phyloP scores from a whole-genome alignment of 441 rosid genomes.

The Gossypium lobatum region DNA sequence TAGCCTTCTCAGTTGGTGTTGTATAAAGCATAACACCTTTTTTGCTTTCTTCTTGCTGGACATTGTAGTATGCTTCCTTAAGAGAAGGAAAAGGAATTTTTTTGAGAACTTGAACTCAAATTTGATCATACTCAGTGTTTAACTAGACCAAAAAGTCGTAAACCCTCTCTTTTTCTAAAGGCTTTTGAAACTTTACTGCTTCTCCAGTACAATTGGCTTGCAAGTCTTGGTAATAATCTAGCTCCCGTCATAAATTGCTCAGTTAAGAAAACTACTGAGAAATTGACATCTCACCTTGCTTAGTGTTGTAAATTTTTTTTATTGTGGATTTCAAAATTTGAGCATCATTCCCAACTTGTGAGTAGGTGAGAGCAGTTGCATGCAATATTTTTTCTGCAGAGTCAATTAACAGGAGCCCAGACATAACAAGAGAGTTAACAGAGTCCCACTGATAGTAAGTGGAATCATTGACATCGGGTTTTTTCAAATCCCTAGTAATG shows the following conservation, averaged over 20 bases:
- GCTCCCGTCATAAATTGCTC: neutral
- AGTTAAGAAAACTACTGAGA: neutral
- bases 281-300: neutral
- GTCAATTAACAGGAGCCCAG: too few species aligned
- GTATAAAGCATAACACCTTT: neutral
- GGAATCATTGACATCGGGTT: neutral
- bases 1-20: neutral
- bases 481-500: neutral
- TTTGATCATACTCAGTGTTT: neutral
- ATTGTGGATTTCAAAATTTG: neutral
- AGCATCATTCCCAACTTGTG: neutral
- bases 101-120: neutral
- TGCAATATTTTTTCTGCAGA: too few species aligned
- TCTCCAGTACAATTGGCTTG: neutral
- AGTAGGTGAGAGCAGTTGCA: neutral
- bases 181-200: neutral
- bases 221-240: neutral
- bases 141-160: neutral
- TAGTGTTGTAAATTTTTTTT: neutral
- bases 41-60: neutral
- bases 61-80: neutral
- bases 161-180: neutral
- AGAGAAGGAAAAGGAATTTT: neutral
- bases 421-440: too few species aligned
- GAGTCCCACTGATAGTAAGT: neutral